Evolutionary conservation across 257 asterid genomes (phyloP).

Genomic region (Petunia secreta): DNA sequence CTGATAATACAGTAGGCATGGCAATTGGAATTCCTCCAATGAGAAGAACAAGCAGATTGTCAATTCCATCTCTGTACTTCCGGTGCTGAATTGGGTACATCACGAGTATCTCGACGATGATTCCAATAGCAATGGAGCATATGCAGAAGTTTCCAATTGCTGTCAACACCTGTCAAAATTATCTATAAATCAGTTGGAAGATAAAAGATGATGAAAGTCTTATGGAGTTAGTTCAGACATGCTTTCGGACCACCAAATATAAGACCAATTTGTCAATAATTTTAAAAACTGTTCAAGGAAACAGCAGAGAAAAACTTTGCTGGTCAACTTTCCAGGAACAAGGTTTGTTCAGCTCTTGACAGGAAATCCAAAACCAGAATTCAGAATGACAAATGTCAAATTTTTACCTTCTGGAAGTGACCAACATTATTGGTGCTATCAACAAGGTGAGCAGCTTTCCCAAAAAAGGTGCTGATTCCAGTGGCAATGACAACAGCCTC

Average conservation of each 20-base stretch:
- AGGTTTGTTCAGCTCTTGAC: not conserved
- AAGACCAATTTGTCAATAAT: not conserved
- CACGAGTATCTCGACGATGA: constrained; percentile 64
- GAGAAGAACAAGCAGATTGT: constrained; percentile 66
- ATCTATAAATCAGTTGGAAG: not conserved
- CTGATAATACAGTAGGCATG: constrained; percentile 82
- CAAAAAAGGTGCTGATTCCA: constrained; percentile 59
- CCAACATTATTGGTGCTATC: constrained; percentile 60
- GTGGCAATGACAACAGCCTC: constrained; percentile 68
- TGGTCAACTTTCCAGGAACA: not conserved
- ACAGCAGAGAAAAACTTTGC: not conserved
- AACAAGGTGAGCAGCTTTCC: constrained; percentile 67
- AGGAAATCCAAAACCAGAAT: not conserved
- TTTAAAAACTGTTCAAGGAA: not conserved
- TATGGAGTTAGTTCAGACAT: not conserved
- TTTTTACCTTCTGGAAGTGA: constrained; percentile 56
- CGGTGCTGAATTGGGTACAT: constrained; percentile 63
- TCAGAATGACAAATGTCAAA: not conserved
- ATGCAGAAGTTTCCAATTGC: constrained; percentile 88
- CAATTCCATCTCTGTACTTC: constrained; percentile 58
- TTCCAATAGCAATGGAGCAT: constrained; percentile 68
- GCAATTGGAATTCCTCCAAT: constrained; percentile 88
- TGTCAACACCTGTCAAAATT: constrained; percentile 60
- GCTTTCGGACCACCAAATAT: not conserved
- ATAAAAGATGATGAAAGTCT: not conserved